Evolutionary conservation across 2,329 filamentous ascomycete species (phyloP).

Genomic region (Macrophomina pseudophaseolina): DNA sequence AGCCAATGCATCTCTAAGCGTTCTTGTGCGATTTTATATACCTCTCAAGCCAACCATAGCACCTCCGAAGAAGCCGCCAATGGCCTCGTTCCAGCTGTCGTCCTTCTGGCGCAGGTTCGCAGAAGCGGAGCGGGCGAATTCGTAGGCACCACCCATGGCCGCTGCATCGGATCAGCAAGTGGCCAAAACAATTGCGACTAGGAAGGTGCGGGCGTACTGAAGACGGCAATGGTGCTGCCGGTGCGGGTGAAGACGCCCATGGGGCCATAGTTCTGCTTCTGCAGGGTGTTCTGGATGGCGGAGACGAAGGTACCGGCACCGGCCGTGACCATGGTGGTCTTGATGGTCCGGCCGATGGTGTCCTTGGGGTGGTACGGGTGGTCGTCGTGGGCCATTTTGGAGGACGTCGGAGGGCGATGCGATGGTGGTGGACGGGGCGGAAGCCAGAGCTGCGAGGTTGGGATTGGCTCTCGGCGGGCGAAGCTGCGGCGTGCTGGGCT

Average conservation of each 20-base stretch:
- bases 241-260: slow-evolving; percentile 80
- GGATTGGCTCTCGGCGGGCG: slow-evolving; percentile 14
- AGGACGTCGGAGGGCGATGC: slow-evolving; percentile 27
- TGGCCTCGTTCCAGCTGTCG: slow-evolving; percentile 74
- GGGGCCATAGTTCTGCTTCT: slow-evolving; percentile 79
- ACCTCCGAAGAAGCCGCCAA: slow-evolving; percentile 79
- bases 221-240: slow-evolving; percentile 73
- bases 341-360: slow-evolving; percentile 70
- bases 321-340: slow-evolving; percentile 68
- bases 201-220: slow-evolving; percentile 56
- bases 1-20: background rate
- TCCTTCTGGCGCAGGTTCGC: slow-evolving; percentile 88
- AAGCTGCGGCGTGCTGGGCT: slow-evolving; percentile 2
- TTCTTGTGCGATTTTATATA: slow-evolving; percentile 52
- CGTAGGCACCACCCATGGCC: slow-evolving; percentile 74
- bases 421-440: slow-evolving; percentile 17
- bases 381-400: slow-evolving; percentile 42
- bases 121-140: slow-evolving; percentile 75
- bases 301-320: slow-evolving; percentile 73
- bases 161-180: slow-evolving; percentile 53
- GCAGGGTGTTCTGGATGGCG: slow-evolving; percentile 84
- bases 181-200: slow-evolving; percentile 34
- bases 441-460: slow-evolving; percentile 15
- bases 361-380: slow-evolving; percentile 72
- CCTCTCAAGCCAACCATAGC: slow-evolving; percentile 73